Conservation (phyloP, 441 rosid species). For the Pelargonium citronellum region DNA sequence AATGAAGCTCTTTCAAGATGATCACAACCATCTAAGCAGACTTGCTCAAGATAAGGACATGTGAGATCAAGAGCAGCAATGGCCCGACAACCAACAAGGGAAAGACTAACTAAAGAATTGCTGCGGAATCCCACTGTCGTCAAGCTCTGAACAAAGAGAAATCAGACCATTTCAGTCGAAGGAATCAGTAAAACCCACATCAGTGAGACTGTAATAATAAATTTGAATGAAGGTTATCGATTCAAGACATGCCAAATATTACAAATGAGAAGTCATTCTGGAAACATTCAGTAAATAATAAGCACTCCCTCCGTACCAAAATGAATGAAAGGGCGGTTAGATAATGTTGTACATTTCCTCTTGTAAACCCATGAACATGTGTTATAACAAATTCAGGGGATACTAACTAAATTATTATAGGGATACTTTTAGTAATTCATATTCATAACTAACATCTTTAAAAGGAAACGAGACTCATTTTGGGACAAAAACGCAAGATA, state of each 20-base stretch:
- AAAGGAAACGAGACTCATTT: too few relatives aligned
- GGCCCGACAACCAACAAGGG: slow-evolving; percentile 90
- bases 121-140: slow-evolving; percentile 66
- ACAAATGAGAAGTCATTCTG: not conserved
- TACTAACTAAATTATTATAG: too few relatives aligned
- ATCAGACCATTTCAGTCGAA: not conserved
- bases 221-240: not conserved
- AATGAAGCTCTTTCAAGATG: slow-evolving; percentile 85
- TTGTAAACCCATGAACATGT: too few relatives aligned
- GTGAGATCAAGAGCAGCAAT: slow-evolving; percentile 65
- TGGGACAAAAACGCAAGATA: too few relatives aligned
- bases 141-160: slow-evolving; percentile 57
- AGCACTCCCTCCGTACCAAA: too few relatives aligned
- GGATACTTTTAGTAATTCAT: too few relatives aligned
- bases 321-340: too few relatives aligned
- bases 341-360: too few relatives aligned
- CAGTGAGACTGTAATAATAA: not conserved
- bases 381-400: too few relatives aligned
- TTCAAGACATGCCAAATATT: too few relatives aligned
- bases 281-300: too few relatives aligned
- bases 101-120: slow-evolving; percentile 71
- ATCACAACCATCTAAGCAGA: slow-evolving; percentile 92
- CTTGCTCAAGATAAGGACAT: slow-evolving; percentile 76
- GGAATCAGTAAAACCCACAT: slow-evolving; percentile 11
- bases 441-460: too few relatives aligned